These are phyloP conservation scores for Eucalyptus pauciflora DNA, from an alignment of 345 rosid genomes.

Conservation along the genomic window DNA sequence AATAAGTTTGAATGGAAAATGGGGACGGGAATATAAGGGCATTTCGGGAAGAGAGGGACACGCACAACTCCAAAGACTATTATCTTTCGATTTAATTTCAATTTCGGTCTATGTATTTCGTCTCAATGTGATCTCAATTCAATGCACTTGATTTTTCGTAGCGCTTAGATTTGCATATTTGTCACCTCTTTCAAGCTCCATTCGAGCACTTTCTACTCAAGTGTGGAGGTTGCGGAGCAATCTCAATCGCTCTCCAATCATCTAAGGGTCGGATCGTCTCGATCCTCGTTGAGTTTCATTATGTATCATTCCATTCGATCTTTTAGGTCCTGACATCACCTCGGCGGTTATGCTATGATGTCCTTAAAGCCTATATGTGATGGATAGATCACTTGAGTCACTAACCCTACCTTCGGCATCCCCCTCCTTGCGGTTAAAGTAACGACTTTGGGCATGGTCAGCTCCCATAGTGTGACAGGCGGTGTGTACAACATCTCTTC, in stretches of 20 bases:
- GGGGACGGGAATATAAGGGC: not conserved
- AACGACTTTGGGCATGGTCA: too few relatives aligned
- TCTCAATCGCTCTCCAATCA: not conserved
- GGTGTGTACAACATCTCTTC: not conserved
- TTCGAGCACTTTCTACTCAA: not conserved
- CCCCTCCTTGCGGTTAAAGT: too few relatives aligned
- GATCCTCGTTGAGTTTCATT: not conserved
- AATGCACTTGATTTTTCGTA: not conserved
- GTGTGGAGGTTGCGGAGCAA: rapidly evolving
- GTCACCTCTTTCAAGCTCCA: not conserved
- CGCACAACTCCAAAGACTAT: rapidly evolving
- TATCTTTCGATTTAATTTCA: not conserved
- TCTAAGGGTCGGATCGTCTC: not conserved
- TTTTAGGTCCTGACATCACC: too few relatives aligned
- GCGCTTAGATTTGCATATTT: rapidly evolving
- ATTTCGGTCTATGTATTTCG: rapidly evolving
- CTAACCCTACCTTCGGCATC: too few relatives aligned
- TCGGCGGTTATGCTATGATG: too few relatives aligned
- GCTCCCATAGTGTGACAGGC: too few relatives aligned
- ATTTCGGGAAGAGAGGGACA: not conserved
- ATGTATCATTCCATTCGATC: too few relatives aligned
- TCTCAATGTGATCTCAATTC: not conserved
- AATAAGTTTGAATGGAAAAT: not conserved
- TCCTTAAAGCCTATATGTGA: too few relatives aligned
- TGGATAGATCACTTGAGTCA: too few relatives aligned